These are phyloP conservation scores for Phaeophleospora eucalypticola DNA, from an alignment of 2,329 filamentous ascomycete species.

Conservation along the genomic window DNA sequence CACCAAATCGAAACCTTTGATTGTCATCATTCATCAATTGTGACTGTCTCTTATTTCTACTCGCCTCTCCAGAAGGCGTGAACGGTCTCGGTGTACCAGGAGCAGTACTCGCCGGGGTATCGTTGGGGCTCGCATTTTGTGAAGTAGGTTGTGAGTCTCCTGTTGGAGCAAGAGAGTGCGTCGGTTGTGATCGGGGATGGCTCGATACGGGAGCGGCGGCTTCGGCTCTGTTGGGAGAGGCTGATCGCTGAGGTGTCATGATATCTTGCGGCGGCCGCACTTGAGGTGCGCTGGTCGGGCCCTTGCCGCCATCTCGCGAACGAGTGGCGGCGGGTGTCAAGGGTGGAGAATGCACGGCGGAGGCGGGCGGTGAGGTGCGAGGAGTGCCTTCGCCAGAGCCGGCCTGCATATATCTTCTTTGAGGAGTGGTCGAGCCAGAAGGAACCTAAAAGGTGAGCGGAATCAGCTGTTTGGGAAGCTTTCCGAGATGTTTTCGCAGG, in stretches of 20 bases:
- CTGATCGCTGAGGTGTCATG: slow-evolving; percentile 60
- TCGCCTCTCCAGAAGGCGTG: slow-evolving; percentile 62
- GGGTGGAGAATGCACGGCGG: slow-evolving; percentile 79
- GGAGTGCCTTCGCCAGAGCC: slow-evolving; percentile 50
- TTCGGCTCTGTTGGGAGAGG: slow-evolving; percentile 30
- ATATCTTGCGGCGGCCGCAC: slow-evolving; percentile 45
- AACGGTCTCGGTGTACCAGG: slow-evolving; percentile 57
- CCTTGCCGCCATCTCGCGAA: slow-evolving; percentile 49
- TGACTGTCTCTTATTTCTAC: slow-evolving; percentile 69
- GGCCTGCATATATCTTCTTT: slow-evolving; percentile 39
- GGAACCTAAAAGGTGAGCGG: slow-evolving; percentile 36
- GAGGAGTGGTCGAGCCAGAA: slow-evolving; percentile 44
- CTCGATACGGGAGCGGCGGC: slow-evolving; percentile 37
- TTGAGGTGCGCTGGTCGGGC: slow-evolving; percentile 22
- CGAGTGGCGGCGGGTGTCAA: slow-evolving; percentile 79
- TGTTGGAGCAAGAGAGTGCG: slow-evolving; percentile 55
- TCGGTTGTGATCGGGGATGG: slow-evolving; percentile 47
- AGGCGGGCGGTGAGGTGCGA: slow-evolving; percentile 61
- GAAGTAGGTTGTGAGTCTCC: slow-evolving; percentile 53
- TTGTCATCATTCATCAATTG: slow-evolving; percentile 47
- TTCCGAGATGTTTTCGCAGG: background rate
- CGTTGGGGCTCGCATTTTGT: slow-evolving; percentile 60
- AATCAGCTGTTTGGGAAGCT: slow-evolving; percentile 15
- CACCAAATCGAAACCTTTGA: slow-evolving; percentile 76
- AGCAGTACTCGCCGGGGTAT: slow-evolving; percentile 48